Evolutionary conservation across 1,139 yeast genomes (phyloP).

Genomic region (Diutina neorugosa): DNA sequence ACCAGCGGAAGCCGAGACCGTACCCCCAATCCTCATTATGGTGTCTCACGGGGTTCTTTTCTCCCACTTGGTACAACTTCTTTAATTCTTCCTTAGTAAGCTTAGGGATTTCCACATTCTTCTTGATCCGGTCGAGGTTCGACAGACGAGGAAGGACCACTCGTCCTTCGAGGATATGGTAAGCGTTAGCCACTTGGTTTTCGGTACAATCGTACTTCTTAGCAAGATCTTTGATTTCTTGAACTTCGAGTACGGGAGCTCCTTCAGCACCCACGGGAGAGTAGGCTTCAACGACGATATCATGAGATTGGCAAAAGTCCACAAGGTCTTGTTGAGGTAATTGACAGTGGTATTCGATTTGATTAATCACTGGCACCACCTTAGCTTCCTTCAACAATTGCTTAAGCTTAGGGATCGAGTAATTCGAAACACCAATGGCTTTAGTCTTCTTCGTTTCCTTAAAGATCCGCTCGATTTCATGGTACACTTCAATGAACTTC

Average conservation of each 20-base stretch:
- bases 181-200: conserved; percentile 26
- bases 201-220: conserved; percentile 19
- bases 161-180: conserved; percentile 25
- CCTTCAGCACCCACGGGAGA: conserved; percentile 26
- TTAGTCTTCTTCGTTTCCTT: conserved; percentile 17
- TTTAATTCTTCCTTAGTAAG: conserved; percentile 31
- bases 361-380: conserved; percentile 21
- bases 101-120: conserved; percentile 19
- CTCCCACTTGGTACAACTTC: conserved; percentile 31
- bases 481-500: conserved; percentile 34
- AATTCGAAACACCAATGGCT: conserved; percentile 24
- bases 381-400: conserved; percentile 16
- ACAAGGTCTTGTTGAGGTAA: conserved; percentile 26
- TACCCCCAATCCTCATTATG: conserved; percentile 25
- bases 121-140: conserved; percentile 24
- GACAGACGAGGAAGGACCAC: conserved; percentile 24
- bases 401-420: conserved; percentile 17
- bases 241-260: conserved; percentile 24
- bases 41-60: conserved; percentile 27
- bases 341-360: conserved; percentile 27
- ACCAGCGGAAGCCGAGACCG: conserved; percentile 25
- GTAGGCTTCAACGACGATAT: conserved; percentile 20
- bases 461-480: conserved; percentile 31
- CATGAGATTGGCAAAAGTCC: conserved; percentile 15
- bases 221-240: conserved; percentile 20